These are phyloP conservation scores for Pinus taeda DNA, from an alignment of 75 land plant species.

Conservation along the genomic window DNA sequence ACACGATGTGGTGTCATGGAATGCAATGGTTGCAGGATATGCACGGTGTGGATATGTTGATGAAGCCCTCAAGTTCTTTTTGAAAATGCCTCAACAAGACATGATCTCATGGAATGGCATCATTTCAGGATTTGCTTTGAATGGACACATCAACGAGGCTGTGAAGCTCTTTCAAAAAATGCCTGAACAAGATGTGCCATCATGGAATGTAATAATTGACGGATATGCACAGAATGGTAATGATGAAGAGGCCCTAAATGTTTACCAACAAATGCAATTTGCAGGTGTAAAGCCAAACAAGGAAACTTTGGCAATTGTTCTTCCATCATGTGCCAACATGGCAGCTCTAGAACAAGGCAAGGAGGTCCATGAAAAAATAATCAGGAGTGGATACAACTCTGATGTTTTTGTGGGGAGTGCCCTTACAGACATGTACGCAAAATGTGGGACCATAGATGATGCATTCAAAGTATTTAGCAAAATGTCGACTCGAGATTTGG, in stretches of 20 bases:
- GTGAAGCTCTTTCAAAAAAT: background rate
- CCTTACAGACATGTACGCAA: conserved; percentile 14
- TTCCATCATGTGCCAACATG: conserved; percentile 7
- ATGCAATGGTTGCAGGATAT: conserved; percentile 6
- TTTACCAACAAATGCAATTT: background rate
- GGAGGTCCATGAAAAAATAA: conserved; percentile 7
- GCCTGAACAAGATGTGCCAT: background rate
- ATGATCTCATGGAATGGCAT: background rate
- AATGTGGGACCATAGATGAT: conserved; percentile 11
- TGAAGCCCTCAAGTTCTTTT: background rate
- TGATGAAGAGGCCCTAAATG: background rate
- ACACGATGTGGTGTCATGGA: background rate
- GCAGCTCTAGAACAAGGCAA: conserved; percentile 9
- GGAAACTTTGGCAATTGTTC: background rate
- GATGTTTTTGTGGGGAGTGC: conserved; percentile 13
- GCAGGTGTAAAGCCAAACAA: background rate
- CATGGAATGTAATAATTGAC: background rate
- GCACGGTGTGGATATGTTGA: background rate
- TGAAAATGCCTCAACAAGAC: background rate
- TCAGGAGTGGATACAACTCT: background rate
- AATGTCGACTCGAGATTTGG: background rate
- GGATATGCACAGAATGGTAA: background rate
- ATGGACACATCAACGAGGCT: background rate
- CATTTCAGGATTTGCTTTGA: background rate
- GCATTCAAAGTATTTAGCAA: conserved; percentile 10